Percentiles rank a stretch among this genome's conserved stretches.
Evolutionary conservation across 192 early-diverging fungal species (phyloP).

Genomic region (Kappamyces sp.): DNA sequence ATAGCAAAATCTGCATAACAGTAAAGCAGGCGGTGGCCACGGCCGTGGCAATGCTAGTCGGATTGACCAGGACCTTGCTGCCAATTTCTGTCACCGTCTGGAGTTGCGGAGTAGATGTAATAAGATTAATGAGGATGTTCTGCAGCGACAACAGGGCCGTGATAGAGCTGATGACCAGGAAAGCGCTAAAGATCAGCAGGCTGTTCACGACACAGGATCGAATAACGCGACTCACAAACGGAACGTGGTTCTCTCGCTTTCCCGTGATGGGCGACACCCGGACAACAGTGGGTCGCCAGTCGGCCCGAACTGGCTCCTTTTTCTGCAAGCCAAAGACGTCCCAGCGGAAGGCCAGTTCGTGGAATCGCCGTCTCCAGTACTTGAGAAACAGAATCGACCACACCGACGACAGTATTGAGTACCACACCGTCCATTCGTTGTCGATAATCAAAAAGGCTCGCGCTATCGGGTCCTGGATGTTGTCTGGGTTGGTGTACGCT

Average conservation of each 20-base stretch:
- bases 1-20: conserved; percentile 20
- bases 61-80: not conserved
- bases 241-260: conserved; percentile 24
- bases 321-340: conserved; percentile 44
- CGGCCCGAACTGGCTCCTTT: conserved; percentile 48
- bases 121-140: not conserved
- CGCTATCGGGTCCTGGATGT: no score
- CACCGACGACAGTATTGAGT: conserved; percentile 53
- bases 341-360: conserved; percentile 48
- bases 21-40: conserved; percentile 11
- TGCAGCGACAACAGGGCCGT: not conserved
- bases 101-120: no score
- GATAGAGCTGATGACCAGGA: not conserved
- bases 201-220: not conserved
- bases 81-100: no score
- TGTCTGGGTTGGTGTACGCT: no score
- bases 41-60: conserved; percentile 6
- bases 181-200: not conserved
- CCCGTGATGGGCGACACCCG: conserved; percentile 50
- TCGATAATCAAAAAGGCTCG: conserved; percentile 48
- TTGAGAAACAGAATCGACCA: conserved; percentile 44
- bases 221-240: not conserved
- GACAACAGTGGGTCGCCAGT: conserved; percentile 45
- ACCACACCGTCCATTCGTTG: conserved; percentile 49
- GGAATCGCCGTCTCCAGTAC: conserved; percentile 41